Conservation (phyloP, 345 rosid species). For the Salix purpurea region DNA sequence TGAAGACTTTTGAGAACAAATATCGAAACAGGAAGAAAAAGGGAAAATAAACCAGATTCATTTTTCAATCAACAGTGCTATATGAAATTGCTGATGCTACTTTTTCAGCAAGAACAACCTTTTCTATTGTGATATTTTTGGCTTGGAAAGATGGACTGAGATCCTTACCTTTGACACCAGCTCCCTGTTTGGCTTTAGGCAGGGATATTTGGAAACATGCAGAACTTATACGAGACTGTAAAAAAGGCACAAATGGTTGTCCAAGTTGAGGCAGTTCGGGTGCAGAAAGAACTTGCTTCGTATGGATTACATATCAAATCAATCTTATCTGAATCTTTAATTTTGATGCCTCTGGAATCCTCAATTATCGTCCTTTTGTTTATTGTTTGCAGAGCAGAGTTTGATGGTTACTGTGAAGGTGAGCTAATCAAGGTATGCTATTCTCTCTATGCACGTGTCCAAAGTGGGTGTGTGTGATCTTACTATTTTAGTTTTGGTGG, state of each 20-base stretch:
- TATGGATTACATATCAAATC: constrained; percentile 30
- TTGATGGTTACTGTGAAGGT: constrained; percentile 95
- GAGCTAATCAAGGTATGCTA: constrained; percentile 82
- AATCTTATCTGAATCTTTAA: neutral
- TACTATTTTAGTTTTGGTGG: neutral
- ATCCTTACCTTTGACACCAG: constrained; percentile 4
- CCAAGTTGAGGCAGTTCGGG: constrained; percentile 90
- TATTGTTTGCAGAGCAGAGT: constrained; percentile 66
- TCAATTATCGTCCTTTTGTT: constrained; percentile 3
- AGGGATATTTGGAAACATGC: constrained; percentile 90
- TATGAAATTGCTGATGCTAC: too few species aligned
- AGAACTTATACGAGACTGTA: constrained; percentile 80
- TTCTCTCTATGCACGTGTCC: neutral
- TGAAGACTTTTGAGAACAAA: too few species aligned
- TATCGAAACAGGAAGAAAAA: too few species aligned
- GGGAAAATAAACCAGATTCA: too few species aligned
- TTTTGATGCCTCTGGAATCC: constrained; percentile 14
- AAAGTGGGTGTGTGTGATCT: neutral
- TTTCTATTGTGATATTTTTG: neutral
- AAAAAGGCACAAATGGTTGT: constrained; percentile 99
- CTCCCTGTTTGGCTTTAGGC: constrained; percentile 47
- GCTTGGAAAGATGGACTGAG: neutral
- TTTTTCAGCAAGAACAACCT: neutral
- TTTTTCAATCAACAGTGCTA: too few species aligned
- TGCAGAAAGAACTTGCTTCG: constrained; percentile 88